These are phyloP conservation scores for Mycena sanguinolenta DNA, from an alignment of 768 basidiomycete genomes.

Conservation along the genomic window DNA sequence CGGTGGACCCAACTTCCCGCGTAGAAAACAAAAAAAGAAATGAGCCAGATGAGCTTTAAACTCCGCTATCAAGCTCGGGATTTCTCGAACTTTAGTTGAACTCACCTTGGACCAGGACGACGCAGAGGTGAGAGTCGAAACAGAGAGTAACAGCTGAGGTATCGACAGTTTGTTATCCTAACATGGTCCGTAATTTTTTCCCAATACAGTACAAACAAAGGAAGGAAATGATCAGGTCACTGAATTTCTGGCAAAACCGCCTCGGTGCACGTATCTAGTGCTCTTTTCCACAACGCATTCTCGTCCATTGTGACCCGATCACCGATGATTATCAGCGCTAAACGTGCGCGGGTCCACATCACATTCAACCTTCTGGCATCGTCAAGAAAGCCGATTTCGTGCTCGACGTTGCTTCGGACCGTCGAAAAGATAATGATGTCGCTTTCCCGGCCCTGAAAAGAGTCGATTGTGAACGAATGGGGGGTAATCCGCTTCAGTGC, in stretches of 20 bases:
- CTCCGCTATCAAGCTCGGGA: too few relatives aligned
- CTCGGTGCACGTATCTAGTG: slow-evolving; percentile 56
- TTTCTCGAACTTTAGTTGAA: too few relatives aligned
- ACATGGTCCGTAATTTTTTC: too few relatives aligned
- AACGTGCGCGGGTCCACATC: slow-evolving; percentile 76
- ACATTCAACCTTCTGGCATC: slow-evolving; percentile 74
- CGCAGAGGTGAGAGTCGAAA: too few relatives aligned
- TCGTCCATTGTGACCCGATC: slow-evolving; percentile 63
- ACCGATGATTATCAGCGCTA: slow-evolving; percentile 73
- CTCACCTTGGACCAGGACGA: too few relatives aligned
- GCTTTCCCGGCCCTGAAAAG: slow-evolving; percentile 78
- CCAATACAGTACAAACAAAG: too few relatives aligned
- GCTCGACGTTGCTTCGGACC: slow-evolving; percentile 70
- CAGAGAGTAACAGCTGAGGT: too few relatives aligned
- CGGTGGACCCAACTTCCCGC: too few relatives aligned
- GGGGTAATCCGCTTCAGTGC: slow-evolving; percentile 56
- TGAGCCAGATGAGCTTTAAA: too few relatives aligned
- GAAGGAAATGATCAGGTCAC: too few relatives aligned
- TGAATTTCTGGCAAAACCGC: slow-evolving; percentile 29
- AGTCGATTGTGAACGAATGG: slow-evolving; percentile 66
- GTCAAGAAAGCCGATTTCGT: slow-evolving; percentile 76
- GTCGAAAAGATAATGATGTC: slow-evolving; percentile 77
- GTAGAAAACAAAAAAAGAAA: too few relatives aligned
- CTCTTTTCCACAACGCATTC: slow-evolving; percentile 66
- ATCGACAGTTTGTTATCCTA: too few relatives aligned